Conservation (phyloP, 192 early-diverging fungal genomes). For the Gaertneriomyces semiglobifer region DNA sequence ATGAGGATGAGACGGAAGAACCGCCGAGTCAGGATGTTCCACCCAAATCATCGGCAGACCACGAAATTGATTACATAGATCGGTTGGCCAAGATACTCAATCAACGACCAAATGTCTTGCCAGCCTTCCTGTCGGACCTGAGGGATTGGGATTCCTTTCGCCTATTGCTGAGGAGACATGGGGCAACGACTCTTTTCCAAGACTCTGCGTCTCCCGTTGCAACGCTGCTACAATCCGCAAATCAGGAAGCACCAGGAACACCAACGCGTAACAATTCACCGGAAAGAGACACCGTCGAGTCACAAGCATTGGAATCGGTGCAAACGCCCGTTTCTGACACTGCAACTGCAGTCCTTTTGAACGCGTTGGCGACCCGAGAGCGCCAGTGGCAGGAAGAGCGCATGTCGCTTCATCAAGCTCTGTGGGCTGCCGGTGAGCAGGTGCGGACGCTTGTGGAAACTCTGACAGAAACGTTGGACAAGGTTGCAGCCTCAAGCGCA, state of each 20-base stretch:
- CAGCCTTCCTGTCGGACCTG: constrained; percentile 28
- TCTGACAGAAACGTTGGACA: constrained; percentile 21
- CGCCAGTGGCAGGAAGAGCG: constrained; percentile 30
- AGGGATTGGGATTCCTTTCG: constrained; percentile 36
- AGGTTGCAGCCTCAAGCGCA: constrained; percentile 1
- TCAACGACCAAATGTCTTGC: constrained; percentile 25
- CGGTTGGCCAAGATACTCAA: constrained; percentile 26
- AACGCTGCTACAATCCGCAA: neutral
- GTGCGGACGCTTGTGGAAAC: constrained; percentile 24
- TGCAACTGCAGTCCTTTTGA: constrained; percentile 11
- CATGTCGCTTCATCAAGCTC: constrained; percentile 25
- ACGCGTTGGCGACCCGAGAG: constrained; percentile 21
- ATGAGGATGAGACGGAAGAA: constrained; percentile 2
- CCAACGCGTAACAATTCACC: neutral
- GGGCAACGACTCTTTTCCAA: constrained; percentile 16
- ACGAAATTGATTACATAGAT: constrained; percentile 22
- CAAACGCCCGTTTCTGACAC: neutral
- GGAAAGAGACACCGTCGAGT: neutral
- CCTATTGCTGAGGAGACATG: constrained; percentile 27
- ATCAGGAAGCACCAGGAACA: neutral
- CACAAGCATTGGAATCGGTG: neutral
- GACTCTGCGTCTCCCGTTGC: neutral
- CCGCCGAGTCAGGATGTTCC: neutral
- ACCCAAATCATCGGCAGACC: neutral
- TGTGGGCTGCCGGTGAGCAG: constrained; percentile 31